Conservation (phyloP, 2,329 filamentous ascomycete species). For the Fusarium haematococcum region DNA sequence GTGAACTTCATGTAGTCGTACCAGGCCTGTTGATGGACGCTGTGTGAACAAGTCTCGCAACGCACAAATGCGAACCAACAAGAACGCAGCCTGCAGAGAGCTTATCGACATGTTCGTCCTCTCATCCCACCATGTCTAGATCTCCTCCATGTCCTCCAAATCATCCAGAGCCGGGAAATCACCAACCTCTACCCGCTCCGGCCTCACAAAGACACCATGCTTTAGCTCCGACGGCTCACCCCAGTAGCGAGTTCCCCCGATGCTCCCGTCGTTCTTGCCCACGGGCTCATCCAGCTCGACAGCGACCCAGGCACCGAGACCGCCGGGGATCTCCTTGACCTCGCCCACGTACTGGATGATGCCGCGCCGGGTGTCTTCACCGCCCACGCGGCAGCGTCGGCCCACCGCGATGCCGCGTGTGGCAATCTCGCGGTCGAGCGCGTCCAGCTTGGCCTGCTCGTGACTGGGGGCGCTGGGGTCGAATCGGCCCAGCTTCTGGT, state of each 20-base stretch:
- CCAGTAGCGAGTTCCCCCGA: constrained; percentile 77
- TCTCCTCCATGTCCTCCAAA: constrained; percentile 82
- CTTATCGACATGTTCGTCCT: not conserved
- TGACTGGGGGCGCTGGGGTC: constrained; percentile 84
- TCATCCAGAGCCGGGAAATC: constrained; percentile 79
- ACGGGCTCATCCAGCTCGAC: constrained; percentile 82
- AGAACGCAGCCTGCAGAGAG: not conserved
- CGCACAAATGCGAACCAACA: not conserved
- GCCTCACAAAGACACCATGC: constrained; percentile 81
- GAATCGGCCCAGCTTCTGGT: constrained; percentile 95
- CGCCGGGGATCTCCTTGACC: constrained; percentile 78
- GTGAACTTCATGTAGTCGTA: not conserved
- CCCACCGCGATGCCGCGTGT: constrained; percentile 74
- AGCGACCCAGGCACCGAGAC: constrained; percentile 77
- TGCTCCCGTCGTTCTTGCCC: constrained; percentile 84
- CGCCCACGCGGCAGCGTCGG: constrained; percentile 73
- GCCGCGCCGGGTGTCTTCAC: constrained; percentile 77
- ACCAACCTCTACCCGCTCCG: constrained; percentile 81
- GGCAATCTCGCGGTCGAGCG: constrained; percentile 76
- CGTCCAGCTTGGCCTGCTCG: constrained; percentile 77
- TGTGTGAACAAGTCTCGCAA: not conserved
- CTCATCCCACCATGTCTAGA: constrained; percentile 51
- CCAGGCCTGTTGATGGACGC: not conserved
- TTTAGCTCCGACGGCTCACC: constrained; percentile 72
- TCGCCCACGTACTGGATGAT: constrained; percentile 78